Evolutionary conservation across 768 basidiomycete genomes (phyloP), one percentile per base, ranked within the genome.

Genomic region (Agrocybe praecox): DNA sequence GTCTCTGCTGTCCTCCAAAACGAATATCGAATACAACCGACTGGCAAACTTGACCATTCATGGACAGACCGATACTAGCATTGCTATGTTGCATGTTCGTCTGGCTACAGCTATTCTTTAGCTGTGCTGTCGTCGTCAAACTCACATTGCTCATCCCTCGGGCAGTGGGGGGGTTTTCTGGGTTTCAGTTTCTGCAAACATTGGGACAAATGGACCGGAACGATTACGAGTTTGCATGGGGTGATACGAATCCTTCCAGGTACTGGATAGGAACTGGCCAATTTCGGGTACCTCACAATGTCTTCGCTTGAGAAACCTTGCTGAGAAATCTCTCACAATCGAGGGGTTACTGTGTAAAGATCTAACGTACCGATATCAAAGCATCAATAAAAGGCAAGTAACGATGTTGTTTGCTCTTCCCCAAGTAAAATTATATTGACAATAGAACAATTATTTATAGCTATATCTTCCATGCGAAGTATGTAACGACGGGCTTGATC

Each of bases 401-500:
- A 40, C 36, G 36, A 40, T 40, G 36, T n/a, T 47, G 46, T 17
- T 47, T 22, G 46, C 46, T n/a, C n/a, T n/a, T n/a, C n/a, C n/a
- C 14, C 29, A 55, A 48, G 23, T 17, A 40, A 36, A 44, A 47
- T 57, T 36, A 36, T 33, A 48, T 49, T 49, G 46, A 44, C 47
- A 44, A 12, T 52, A 22, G 40, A n/a, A 32, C 24, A 29, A 44
- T 40, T 53, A 49, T 43, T 53, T 49, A 53, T 52, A 53, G 43
- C 3, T 29, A n/a, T 42, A 6, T 24, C 43, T 49, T 36, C 47
- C 52, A 58, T 58, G 57, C 47, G 52, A 58, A 58, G 15, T 29
- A 29, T 29, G 26, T 32, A 43, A 48, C 49, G 57, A 54, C 57
- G 57, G 57, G 19, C 33, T 32, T 53, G 33, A 45, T 48, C 19